A percentile compares a stretch with the other conserved stretches of the same genome.
These are phyloP conservation scores for Dactylella cylindrospora DNA, from an alignment of 2,329 filamentous ascomycete species.

Conservation along the genomic window DNA sequence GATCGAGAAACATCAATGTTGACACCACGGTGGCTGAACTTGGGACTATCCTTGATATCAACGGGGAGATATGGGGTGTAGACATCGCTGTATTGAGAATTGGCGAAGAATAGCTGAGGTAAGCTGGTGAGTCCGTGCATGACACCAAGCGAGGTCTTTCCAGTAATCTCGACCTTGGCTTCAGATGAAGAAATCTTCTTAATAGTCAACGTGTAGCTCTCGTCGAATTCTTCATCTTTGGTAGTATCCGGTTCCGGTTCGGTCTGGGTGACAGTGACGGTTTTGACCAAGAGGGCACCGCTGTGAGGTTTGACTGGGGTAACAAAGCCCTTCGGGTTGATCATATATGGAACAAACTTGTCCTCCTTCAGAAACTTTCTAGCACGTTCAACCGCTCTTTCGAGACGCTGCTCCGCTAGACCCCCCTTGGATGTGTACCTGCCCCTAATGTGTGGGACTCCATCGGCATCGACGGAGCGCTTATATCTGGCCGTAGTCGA, in stretches of 20 bases:
- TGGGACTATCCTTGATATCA: slow-evolving; percentile 69
- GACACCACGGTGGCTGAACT: slow-evolving; percentile 74
- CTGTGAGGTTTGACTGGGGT: slow-evolving; percentile 60
- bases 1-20: slow-evolving; percentile 76
- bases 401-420: slow-evolving; percentile 52
- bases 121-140: slow-evolving; percentile 75
- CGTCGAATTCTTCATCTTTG: slow-evolving; percentile 68
- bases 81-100: slow-evolving; percentile 60
- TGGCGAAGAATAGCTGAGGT: slow-evolving; percentile 74
- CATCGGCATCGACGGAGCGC: slow-evolving; percentile 50
- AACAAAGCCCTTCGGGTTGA: slow-evolving; percentile 65
- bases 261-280: slow-evolving; percentile 66
- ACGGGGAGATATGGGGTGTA: slow-evolving; percentile 75
- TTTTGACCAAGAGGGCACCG: slow-evolving; percentile 58
- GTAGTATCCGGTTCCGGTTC: slow-evolving; percentile 59
- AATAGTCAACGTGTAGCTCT: slow-evolving; percentile 71
- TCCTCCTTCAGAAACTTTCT: slow-evolving; percentile 66
- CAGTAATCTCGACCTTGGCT: slow-evolving; percentile 59
- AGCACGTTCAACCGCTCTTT: slow-evolving; percentile 55
- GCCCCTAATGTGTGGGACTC: slow-evolving; percentile 55
- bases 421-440: slow-evolving; percentile 61
- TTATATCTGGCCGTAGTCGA: slow-evolving; percentile 57
- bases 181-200: slow-evolving; percentile 59
- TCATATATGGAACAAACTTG: slow-evolving; percentile 76
- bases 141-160: slow-evolving; percentile 68